These are phyloP conservation scores for Hypoxylon cercidicola DNA, from an alignment of 495 filamentous ascomycete species.

Conservation along the genomic window DNA sequence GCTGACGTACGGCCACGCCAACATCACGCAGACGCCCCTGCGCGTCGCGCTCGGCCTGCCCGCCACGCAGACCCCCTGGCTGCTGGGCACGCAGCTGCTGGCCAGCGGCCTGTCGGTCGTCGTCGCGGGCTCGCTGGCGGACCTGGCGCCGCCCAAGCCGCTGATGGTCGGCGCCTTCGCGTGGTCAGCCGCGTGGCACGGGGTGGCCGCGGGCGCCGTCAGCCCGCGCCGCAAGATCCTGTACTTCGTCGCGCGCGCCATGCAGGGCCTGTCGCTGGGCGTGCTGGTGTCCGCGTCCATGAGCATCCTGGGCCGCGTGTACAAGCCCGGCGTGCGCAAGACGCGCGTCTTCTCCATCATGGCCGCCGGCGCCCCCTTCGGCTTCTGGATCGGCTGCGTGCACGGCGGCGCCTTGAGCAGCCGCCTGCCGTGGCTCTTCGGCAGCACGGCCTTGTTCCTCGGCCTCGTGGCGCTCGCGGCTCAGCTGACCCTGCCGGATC, in stretches of 20 bases:
- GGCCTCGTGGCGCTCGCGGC: constrained; percentile 67
- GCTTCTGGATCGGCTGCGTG: constrained; percentile 47
- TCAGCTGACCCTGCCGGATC: constrained; percentile 50
- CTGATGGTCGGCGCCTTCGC: constrained; percentile 58
- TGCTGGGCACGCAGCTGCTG: constrained; percentile 53
- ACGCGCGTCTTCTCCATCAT: constrained; percentile 70
- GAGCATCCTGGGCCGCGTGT: constrained; percentile 66
- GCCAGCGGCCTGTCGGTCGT: constrained; percentile 59
- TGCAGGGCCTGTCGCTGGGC: constrained; percentile 69
- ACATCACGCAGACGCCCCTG: constrained; percentile 51
- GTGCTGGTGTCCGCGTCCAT: constrained; percentile 68
- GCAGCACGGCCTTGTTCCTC: constrained; percentile 63
- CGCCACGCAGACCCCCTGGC: constrained; percentile 56
- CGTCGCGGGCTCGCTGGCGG: constrained; percentile 55
- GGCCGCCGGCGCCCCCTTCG: constrained; percentile 67
- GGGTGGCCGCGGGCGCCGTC: constrained; percentile 52
- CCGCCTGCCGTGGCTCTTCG: constrained; percentile 57
- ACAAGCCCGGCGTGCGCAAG: constrained; percentile 63
- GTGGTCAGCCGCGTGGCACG: constrained; percentile 58
- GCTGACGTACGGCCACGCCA: constrained; percentile 56
- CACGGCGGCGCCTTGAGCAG: constrained; percentile 55
- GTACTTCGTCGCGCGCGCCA: constrained; percentile 63
- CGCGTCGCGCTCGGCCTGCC: constrained; percentile 49
- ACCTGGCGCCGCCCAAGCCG: constrained; percentile 53
- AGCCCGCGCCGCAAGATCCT: constrained; percentile 54